These are phyloP conservation scores for Athelia psychrophila DNA, from an alignment of 1,284 basidiomycete genomes.

Conservation along the genomic window DNA sequence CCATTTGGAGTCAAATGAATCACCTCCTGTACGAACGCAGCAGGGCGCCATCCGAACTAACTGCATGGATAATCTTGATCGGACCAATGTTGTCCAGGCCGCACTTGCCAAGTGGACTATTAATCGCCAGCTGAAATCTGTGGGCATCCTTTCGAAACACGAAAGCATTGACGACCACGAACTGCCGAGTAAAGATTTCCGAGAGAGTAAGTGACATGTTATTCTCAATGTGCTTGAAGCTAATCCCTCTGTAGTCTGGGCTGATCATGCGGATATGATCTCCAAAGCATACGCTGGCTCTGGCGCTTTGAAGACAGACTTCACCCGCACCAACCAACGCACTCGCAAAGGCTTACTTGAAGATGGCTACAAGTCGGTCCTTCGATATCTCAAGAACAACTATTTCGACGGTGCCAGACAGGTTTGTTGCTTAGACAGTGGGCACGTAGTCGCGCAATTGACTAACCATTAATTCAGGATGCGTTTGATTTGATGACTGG, in stretches of 20 bases:
- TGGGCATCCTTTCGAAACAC: conserved; percentile 68
- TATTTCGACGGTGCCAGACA: conserved; percentile 95
- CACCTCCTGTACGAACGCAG: conserved; percentile 54
- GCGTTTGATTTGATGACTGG: conserved; percentile 95
- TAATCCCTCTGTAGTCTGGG: conserved; percentile 75
- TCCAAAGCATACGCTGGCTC: conserved; percentile 93
- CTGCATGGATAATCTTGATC: conserved; percentile 95
- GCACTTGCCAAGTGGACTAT: conserved; percentile 85
- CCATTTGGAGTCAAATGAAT: conserved; percentile 49
- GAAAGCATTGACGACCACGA: conserved; percentile 79
- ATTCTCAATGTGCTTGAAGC: not conserved
- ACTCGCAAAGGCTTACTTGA: conserved; percentile 79
- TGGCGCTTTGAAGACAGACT: conserved; percentile 96
- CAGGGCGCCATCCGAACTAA: conserved; percentile 77
- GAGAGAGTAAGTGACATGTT: conserved; percentile 69
- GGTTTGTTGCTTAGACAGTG: conserved; percentile 37
- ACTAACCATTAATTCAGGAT: conserved; percentile 49
- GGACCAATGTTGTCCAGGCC: conserved; percentile 96
- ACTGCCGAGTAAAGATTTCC: conserved; percentile 79
- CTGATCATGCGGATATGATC: conserved; percentile 93
- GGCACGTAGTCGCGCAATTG: conserved; percentile 6
- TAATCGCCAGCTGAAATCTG: conserved; percentile 72
- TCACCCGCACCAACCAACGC: conserved; percentile 90
- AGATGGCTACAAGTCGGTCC: conserved; percentile 85
- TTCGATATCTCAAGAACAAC: conserved; percentile 95